Conservation (phyloP, 2,329 filamentous ascomycete species). For the Thermothelomyces thermophilus region DNA sequence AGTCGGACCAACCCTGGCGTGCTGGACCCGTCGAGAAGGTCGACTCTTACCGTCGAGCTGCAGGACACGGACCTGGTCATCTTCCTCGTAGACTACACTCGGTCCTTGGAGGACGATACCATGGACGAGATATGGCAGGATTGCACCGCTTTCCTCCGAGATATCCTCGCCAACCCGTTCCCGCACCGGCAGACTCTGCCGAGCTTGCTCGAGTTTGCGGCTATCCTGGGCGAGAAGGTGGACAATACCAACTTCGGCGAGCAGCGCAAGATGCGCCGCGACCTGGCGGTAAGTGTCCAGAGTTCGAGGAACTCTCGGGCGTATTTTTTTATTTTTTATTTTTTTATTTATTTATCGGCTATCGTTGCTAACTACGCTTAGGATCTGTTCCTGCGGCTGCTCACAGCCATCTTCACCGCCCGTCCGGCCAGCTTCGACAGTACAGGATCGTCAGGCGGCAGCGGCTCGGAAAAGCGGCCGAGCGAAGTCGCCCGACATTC, state of each 20-base stretch:
- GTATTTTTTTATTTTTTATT: neutral
- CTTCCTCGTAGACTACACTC: conserved; percentile 85
- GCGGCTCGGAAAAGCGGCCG: conserved; percentile 34
- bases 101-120: conserved; percentile 87
- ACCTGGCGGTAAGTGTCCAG: conserved; percentile 59
- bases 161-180: conserved; percentile 87
- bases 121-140: conserved; percentile 98
- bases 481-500: conserved; percentile 29
- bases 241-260: conserved; percentile 98
- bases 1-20: conserved; percentile 82
- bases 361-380: conserved; percentile 32
- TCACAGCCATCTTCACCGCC: conserved; percentile 92
- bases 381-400: conserved; percentile 81
- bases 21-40: conserved; percentile 72
- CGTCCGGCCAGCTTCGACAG: conserved; percentile 67
- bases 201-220: conserved; percentile 78
- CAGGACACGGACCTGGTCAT: conserved; percentile 77
- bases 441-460: conserved; percentile 24
- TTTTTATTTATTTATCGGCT: neutral
- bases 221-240: conserved; percentile 86
- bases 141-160: conserved; percentile 82
- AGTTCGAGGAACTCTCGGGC: neutral
- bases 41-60: conserved; percentile 79
- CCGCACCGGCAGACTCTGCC: conserved; percentile 89
- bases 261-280: conserved; percentile 82